phyloP scores from a whole-genome alignment of 805 yeast genomes.

The Candida peoriensis region DNA sequence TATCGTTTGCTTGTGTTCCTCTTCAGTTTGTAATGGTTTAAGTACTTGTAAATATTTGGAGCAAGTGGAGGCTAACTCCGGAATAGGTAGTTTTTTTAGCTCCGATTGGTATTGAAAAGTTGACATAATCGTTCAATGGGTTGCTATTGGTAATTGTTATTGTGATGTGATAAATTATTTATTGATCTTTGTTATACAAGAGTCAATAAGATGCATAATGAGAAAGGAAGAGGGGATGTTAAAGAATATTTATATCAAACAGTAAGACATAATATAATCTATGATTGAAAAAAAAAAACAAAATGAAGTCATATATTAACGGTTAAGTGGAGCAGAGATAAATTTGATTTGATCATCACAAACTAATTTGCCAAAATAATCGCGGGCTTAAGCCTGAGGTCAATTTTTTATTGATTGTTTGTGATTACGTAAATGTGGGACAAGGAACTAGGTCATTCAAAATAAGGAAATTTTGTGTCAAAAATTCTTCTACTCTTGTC shows the following conservation, averaged over 20 bases:
- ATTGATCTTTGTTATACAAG: neutral
- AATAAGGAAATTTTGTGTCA: too few relatives aligned
- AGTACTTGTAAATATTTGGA: constrained; percentile 58
- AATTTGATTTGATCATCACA: neutral
- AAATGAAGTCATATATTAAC: too few relatives aligned
- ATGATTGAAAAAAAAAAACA: neutral
- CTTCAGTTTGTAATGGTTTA: constrained; percentile 75
- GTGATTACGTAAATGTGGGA: neutral
- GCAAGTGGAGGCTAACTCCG: constrained; percentile 66
- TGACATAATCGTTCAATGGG: constrained; percentile 8
- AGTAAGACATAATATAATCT: neutral
- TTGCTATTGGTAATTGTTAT: neutral
- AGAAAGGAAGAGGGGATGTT: neutral
- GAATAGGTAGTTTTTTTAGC: constrained; percentile 72
- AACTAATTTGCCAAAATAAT: neutral
- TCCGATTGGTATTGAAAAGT: constrained; percentile 59
- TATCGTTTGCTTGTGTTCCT: constrained; percentile 58
- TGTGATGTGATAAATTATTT: neutral
- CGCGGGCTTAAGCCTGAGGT: neutral
- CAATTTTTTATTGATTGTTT: neutral
- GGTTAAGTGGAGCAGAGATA: too few relatives aligned
- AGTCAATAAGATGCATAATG: neutral
- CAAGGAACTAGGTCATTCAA: too few relatives aligned
- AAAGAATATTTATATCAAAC: too few relatives aligned
- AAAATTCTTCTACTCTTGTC: too few relatives aligned